Evolutionary conservation across 2,329 filamentous ascomycete species (phyloP).

Genomic region (Dissoconium aciculare): DNA sequence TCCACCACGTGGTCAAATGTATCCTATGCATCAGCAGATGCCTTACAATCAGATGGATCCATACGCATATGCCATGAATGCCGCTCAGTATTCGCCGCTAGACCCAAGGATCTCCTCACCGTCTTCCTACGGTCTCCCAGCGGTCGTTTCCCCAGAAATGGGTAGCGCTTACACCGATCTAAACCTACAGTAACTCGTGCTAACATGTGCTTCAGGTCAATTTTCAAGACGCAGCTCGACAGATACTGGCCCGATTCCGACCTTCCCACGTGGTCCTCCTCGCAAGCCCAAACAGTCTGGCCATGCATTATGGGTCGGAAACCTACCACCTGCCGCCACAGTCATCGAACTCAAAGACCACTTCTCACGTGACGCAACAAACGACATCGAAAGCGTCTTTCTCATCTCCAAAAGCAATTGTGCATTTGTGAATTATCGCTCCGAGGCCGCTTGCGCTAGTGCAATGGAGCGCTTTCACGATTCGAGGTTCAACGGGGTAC

Average conservation of each 20-base stretch:
- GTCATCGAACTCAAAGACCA: constrained; percentile 79
- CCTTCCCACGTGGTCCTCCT: constrained; percentile 44
- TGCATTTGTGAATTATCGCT: constrained; percentile 88
- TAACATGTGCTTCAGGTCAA: constrained; percentile 10
- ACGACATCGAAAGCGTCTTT: constrained; percentile 74
- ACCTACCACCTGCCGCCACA: constrained; percentile 69
- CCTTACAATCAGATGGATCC: constrained; percentile 14
- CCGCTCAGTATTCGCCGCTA: constrained; percentile 12
- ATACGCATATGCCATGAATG: constrained; percentile 14
- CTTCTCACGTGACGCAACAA: constrained; percentile 63
- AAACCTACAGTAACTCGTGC: background rate
- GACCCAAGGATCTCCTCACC: constrained; percentile 14
- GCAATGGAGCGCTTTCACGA: constrained; percentile 82
- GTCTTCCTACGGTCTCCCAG: constrained; percentile 9
- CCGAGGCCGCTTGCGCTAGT: constrained; percentile 56
- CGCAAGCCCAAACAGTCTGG: constrained; percentile 57
- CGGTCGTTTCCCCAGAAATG: constrained; percentile 9
- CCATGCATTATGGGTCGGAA: constrained; percentile 91
- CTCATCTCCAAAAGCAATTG: constrained; percentile 95
- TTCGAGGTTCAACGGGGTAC: constrained; percentile 71
- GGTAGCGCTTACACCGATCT: constrained; percentile 4
- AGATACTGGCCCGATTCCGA: constrained; percentile 18
- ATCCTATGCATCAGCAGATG: constrained; percentile 11
- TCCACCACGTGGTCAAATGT: constrained; percentile 7
- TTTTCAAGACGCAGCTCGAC: constrained; percentile 12